These are phyloP conservation scores for Trichoderma gracile DNA, from an alignment of 2,329 filamentous ascomycete species.

Conservation along the genomic window DNA sequence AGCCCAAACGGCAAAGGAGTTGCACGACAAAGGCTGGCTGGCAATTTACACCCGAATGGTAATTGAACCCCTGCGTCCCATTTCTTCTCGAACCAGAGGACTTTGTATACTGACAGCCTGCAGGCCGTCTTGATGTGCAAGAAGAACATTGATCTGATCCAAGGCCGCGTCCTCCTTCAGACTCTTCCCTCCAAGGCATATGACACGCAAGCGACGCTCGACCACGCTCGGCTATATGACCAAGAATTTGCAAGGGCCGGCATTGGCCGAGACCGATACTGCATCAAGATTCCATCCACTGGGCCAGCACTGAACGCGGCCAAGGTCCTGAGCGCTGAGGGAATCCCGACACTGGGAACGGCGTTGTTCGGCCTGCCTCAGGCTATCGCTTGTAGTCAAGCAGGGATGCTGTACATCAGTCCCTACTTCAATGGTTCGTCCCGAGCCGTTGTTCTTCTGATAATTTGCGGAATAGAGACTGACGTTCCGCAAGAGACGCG, in stretches of 20 bases:
- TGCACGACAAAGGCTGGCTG: constrained; percentile 49
- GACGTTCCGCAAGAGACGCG: constrained; percentile 39
- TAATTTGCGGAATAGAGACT: background rate
- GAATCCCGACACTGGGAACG: constrained; percentile 51
- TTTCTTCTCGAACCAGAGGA: background rate
- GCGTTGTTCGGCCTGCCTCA: constrained; percentile 50
- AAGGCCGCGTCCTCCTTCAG: constrained; percentile 53
- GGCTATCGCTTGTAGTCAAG: constrained; percentile 52
- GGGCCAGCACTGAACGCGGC: constrained; percentile 48
- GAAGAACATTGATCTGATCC: constrained; percentile 37
- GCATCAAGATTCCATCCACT: constrained; percentile 54
- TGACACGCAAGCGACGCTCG: constrained; percentile 46
- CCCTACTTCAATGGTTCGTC: constrained; percentile 50
- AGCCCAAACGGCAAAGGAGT: constrained; percentile 44
- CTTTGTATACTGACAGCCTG: background rate
- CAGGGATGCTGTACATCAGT: constrained; percentile 49
- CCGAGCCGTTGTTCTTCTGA: constrained; percentile 14
- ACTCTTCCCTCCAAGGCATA: constrained; percentile 50
- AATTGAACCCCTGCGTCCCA: background rate
- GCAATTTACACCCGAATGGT: constrained; percentile 51
- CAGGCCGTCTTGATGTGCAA: constrained; percentile 47
- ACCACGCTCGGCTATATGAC: constrained; percentile 50
- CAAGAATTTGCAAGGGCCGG: constrained; percentile 48
- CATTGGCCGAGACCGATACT: constrained; percentile 48
- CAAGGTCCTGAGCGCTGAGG: constrained; percentile 45